Evolutionary conservation across 257 asterid species (phyloP), one percentile per base, ranked within the genome.

Genomic region (Nicotiana paniculata): DNA sequence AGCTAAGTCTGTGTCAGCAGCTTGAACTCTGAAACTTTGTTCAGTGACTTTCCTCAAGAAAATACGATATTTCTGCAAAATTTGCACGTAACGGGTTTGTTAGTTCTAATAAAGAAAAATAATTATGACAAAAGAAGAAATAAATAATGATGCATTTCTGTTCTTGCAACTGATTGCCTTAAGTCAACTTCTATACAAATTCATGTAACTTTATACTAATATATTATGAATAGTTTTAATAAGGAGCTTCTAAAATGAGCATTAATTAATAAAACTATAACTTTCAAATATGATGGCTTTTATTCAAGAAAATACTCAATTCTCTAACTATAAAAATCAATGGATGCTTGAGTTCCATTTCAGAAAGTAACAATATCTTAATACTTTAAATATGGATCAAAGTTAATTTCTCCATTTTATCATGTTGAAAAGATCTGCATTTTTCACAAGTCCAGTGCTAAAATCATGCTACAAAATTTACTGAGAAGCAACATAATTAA

Each of bases 41-140:
- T 58, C 10, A 1, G 58, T 39, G 77, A 43, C 58, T 70, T 72
- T 72, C 18, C 5, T 4, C 11, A 72, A 72, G 61, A 21, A 24
- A 12, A 10, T 16, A 46, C 78, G 78, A 46, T 72, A 72, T 72
- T 72, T 72, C 78, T 72, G 78, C 78, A 46, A 72, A 43, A 43
- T 43, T 70, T 70, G 6, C 78, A 21, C 13, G 59, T 18, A 43
- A 72, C 7, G 32, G 15, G 9, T 4, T 21, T 13, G n/a, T 69
- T n/a, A 39, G 9, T 37, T 68, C 26, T 37, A 7, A 58, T n/a
- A 58, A 58, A 58, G 64, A 58, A 58, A 58, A 18, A 37, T 68
- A 53, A 53, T 53, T 0, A 53, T 53, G 58, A 53, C 6, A 6
- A 53, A 53, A 53, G 58, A 11, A 53, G 5, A 11, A 53, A 1